Conservation (phyloP, 208 protist species). For the Zelonia costaricensis region DNA sequence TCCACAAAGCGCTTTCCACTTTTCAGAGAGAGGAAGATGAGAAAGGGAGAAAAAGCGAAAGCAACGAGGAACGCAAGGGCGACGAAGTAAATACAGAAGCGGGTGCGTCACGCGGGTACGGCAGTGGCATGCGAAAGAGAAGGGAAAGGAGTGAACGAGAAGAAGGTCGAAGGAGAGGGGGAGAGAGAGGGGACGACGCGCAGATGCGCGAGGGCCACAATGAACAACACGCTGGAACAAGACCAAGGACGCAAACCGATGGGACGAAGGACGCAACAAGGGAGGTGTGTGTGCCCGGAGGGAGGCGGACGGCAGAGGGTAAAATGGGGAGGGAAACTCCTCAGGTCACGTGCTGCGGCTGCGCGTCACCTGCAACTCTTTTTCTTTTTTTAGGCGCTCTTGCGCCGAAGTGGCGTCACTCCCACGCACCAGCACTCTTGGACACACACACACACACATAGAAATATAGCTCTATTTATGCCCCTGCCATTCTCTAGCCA, state of each 20-base stretch:
- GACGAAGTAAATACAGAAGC: too few relatives aligned
- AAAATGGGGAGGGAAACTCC: too few relatives aligned
- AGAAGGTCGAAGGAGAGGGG: constrained; percentile 20
- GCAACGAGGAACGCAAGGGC: too few relatives aligned
- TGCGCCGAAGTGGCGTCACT: too few relatives aligned
- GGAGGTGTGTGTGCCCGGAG: background rate
- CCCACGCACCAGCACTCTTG: background rate
- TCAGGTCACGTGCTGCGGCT: too few relatives aligned
- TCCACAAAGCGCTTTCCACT: too few relatives aligned
- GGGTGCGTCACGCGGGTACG: background rate
- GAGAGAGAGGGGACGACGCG: background rate
- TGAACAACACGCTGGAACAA: constrained; percentile 9
- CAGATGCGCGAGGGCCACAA: background rate
- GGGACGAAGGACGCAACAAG: background rate
- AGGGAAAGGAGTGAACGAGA: background rate
- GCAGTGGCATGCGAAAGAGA: constrained; percentile 18
- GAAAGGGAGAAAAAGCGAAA: too few relatives aligned
- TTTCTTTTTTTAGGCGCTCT: too few relatives aligned
- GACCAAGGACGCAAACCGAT: too few relatives aligned
- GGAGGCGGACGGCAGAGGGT: background rate
- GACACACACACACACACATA: background rate
- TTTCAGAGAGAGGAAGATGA: too few relatives aligned
- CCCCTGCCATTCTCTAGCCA: background rate
- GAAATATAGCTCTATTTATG: background rate
- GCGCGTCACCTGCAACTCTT: too few relatives aligned